These are phyloP conservation scores for Trichoderma pleuroti DNA, from an alignment of 2,329 filamentous ascomycete genomes.

Conservation along the genomic window DNA sequence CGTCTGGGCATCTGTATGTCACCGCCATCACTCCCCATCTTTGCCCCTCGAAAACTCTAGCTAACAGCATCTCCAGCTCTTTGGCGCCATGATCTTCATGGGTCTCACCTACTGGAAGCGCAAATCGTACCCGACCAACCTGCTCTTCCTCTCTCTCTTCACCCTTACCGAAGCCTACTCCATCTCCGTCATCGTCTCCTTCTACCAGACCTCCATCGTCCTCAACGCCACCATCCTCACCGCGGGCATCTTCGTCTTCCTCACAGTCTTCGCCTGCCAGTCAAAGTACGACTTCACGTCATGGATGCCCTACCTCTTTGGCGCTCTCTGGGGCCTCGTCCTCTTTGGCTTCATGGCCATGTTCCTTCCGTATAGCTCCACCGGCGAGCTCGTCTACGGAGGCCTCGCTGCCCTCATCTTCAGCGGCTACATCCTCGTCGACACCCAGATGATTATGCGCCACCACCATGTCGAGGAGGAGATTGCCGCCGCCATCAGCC, in stretches of 20 bases:
- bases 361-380: slow-evolving; percentile 83
- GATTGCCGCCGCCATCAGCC: slow-evolving; percentile 88
- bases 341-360: slow-evolving; percentile 89
- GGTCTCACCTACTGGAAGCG: slow-evolving; percentile 91
- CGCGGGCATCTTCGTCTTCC: slow-evolving; percentile 73
- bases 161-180: slow-evolving; percentile 91
- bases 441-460: slow-evolving; percentile 92
- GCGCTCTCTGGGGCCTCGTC: slow-evolving; percentile 82
- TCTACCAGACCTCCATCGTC: slow-evolving; percentile 80
- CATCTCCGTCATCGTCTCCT: slow-evolving; percentile 87
- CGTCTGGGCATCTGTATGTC: slow-evolving; percentile 73
- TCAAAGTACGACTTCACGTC: slow-evolving; percentile 97
- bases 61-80: slow-evolving; percentile 48
- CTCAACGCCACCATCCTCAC: slow-evolving; percentile 89
- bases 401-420: slow-evolving; percentile 81
- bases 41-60: neutral
- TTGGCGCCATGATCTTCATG: slow-evolving; percentile 81
- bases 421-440: slow-evolving; percentile 89
- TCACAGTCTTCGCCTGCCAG: slow-evolving; percentile 90
- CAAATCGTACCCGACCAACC: slow-evolving; percentile 90
- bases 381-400: slow-evolving; percentile 81
- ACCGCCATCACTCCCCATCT: neutral
- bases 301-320: slow-evolving; percentile 95
- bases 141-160: slow-evolving; percentile 87
- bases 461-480: slow-evolving; percentile 98